Conservation (phyloP, 192 early-diverging fungal genomes). For the Dimargaris verticillata region DNA sequence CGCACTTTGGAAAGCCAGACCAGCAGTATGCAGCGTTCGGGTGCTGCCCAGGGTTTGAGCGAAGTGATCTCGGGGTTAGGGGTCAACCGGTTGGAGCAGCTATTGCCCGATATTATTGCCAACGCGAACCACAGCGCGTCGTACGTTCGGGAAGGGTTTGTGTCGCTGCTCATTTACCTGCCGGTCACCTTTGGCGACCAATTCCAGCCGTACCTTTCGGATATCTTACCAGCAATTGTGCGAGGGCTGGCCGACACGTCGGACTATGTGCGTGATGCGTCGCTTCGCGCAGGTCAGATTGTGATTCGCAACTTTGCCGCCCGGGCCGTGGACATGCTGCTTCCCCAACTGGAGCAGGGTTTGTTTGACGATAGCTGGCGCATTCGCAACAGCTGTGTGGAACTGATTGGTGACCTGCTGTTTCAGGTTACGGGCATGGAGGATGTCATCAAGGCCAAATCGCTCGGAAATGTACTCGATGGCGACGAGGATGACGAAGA, state of each 20-base stretch:
- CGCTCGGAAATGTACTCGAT: conserved; percentile 27
- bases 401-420: conserved; percentile 87
- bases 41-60: conserved; percentile 91
- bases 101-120: conserved; percentile 79
- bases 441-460: conserved; percentile 32
- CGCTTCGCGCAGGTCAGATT: conserved; percentile 81
- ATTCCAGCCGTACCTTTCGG: conserved; percentile 82
- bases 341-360: conserved; percentile 80
- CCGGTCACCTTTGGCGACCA: conserved; percentile 83
- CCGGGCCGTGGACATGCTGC: conserved; percentile 69
- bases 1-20: conserved; percentile 61
- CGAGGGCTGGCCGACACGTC: conserved; percentile 87
- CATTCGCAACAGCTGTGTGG: conserved; percentile 84
- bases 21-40: conserved; percentile 83
- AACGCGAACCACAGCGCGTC: conserved; percentile 51
- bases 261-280: conserved; percentile 84
- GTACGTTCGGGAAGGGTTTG: conserved; percentile 90
- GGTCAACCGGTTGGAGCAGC: conserved; percentile 59
- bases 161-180: conserved; percentile 85
- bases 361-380: conserved; percentile 90
- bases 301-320: conserved; percentile 82
- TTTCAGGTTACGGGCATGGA: conserved; percentile 79
- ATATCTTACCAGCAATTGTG: conserved; percentile 76
- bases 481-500: conserved; percentile 35
- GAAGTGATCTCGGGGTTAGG: conserved; percentile 87